A percentile compares a stretch with the other conserved stretches of the same genome.
These are phyloP conservation scores for barrel medic (Medicago truncatula) DNA, from an alignment of 306 rosid species.

Conservation along the genomic window MtrunA17r5.0-ANR NC_053047.1:428501-429000, in stretches of 20 bases:
- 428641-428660: conserved; percentile 2
- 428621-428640: conserved; percentile 4
- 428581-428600: conserved; percentile 11
- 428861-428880: conserved; percentile 71
- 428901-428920: conserved; percentile 68
- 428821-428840: conserved; percentile 70
- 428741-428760: no score
- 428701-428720: not conserved
- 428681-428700: not conserved
- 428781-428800: conserved; percentile 56
- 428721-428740: not conserved
- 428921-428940: conserved; percentile 59
- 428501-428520: conserved; percentile 52
- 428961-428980: conserved; percentile 59
- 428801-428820: conserved; percentile 89
- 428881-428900: conserved; percentile 63
- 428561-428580: conserved; percentile 12
- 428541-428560: conserved; percentile 44
- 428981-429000: conserved; percentile 59
- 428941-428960: conserved; percentile 64
- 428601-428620: conserved; percentile 16
- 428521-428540: conserved; percentile 40
- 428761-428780: no score
- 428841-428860: conserved; percentile 71
- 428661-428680: not conserved